Evolutionary conservation across 805 yeast genomes (phyloP), one percentile per base, ranked within the genome.

Genomic region (Priceomyces carsonii): DNA sequence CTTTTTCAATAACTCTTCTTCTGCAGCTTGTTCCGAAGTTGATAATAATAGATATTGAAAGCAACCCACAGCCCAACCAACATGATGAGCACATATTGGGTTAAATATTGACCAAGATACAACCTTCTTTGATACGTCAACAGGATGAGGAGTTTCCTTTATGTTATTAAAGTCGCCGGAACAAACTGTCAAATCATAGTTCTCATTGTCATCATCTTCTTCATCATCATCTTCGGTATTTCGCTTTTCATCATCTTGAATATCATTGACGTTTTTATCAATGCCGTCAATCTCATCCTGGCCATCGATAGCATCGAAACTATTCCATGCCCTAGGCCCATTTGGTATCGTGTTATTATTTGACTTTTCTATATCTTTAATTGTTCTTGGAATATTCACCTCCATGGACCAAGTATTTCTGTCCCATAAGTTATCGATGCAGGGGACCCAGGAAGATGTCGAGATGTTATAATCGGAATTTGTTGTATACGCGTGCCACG

Each of bases 391-490:
- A 2, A 88, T 80, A 42, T 82, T 78, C n/a, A 93, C 68, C 52
- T 87, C 95, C 7, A 93, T 55, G 43, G 89, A 89, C 98, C 98
- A 93, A 1, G 96, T 84, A 27, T 85, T 83, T 42, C 87, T 77
- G 48, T 89, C 96, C 76, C 90, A 83, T 20, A 89, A 58, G 29
- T 83, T 85, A 45, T 93, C 97, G 5, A 93, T 73, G 55, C 99
- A 93, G 0, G 99, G 99, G 32, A 93, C 85, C 99, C 99, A 93
- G n/a, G 89, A 83, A 2, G 96, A 86, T 0, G 98, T 85, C 10
- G 93, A 78, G 3, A 84, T 72, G 12, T 88, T 87, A 29, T 82
- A 61, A 18, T 87, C 89, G 4, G 86, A 72, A 51, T 91, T 90
- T 1, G 78, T 70, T 0, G 98, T 91, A 58, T 85, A 89, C 2